Evolutionary conservation across 768 basidiomycete species (phyloP).

Genomic region (Calocybe gangraenosa): DNA sequence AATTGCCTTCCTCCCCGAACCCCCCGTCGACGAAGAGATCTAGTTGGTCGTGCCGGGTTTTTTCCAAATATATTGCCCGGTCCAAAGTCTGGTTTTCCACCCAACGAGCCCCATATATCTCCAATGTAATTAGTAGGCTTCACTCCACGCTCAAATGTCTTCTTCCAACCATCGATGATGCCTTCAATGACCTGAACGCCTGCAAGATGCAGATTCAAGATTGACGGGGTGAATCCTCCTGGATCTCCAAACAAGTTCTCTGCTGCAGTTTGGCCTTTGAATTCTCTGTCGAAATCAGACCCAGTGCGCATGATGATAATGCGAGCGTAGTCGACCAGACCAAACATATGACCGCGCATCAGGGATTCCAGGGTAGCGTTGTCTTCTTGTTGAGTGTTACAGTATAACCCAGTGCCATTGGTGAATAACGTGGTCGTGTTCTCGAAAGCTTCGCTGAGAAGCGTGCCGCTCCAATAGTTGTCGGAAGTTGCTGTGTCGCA

Average conservation of each 20-base stretch:
- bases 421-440: slow-evolving; percentile 12
- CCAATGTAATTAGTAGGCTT: slow-evolving; percentile 13
- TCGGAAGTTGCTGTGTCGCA: slow-evolving; percentile 12
- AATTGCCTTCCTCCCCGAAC: neutral
- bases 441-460: slow-evolving; percentile 13
- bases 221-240: slow-evolving; percentile 8
- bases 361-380: slow-evolving; percentile 13
- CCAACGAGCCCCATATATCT: slow-evolving; percentile 12
- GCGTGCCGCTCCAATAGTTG: slow-evolving; percentile 9
- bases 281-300: slow-evolving; percentile 14
- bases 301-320: slow-evolving; percentile 15
- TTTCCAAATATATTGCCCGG: slow-evolving; percentile 5
- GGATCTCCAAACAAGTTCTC: slow-evolving; percentile 9
- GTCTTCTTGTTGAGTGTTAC: slow-evolving; percentile 13
- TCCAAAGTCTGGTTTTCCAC: slow-evolving; percentile 12
- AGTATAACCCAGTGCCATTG: slow-evolving; percentile 12
- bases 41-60: neutral
- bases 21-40: neutral
- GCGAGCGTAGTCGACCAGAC: slow-evolving; percentile 12
- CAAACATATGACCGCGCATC: slow-evolving; percentile 5
- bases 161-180: slow-evolving; percentile 4
- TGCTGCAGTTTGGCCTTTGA: slow-evolving; percentile 5
- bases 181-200: slow-evolving; percentile 12
- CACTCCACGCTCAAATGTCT: slow-evolving; percentile 5
- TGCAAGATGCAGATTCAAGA: slow-evolving; percentile 11